phyloP scores from a whole-genome alignment of 2,329 filamentous ascomycete species.

The Tolypocladium sp. region DNA sequence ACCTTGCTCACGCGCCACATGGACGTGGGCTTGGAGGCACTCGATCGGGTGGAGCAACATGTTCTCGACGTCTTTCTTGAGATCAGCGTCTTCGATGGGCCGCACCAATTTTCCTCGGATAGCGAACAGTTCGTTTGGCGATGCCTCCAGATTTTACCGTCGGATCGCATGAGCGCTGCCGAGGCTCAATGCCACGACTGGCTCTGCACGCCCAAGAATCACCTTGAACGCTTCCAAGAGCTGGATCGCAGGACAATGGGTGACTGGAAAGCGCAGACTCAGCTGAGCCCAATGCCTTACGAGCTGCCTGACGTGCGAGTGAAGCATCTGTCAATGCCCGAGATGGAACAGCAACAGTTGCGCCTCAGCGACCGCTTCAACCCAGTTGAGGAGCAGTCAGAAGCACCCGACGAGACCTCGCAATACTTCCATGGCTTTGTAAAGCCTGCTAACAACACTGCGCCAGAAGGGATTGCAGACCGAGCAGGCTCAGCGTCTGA shows the following conservation, averaged over 20 bases:
- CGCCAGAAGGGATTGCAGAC: neutral
- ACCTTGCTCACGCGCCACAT: constrained; percentile 20
- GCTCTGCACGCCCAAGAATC: constrained; percentile 21
- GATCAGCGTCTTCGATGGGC: constrained; percentile 6
- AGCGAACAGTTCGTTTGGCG: constrained; percentile 18
- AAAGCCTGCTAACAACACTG: neutral
- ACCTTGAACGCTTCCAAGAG: constrained; percentile 19
- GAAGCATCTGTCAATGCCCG: neutral
- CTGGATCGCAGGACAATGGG: constrained; percentile 19
- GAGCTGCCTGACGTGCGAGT: constrained; percentile 17
- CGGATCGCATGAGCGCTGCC: constrained; percentile 15
- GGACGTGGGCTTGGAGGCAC: constrained; percentile 10
- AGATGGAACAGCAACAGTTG: neutral
- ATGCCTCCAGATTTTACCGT: constrained; percentile 20
- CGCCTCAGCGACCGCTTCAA: neutral
- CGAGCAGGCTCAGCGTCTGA: neutral
- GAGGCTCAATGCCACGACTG: constrained; percentile 22
- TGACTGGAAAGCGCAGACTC: constrained; percentile 14
- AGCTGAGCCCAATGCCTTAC: constrained; percentile 23
- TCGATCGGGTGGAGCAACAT: constrained; percentile 18
- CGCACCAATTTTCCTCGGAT: constrained; percentile 12
- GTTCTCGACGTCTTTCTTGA: constrained; percentile 11
- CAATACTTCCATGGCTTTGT: neutral
- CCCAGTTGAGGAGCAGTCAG: neutral
- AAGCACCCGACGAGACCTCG: neutral